Evolutionary conservation across 176 grass and related monocot species (phyloP), one percentile per base, ranked within the genome.

Genomic region (Tillandsia leiboldiana): DNA sequence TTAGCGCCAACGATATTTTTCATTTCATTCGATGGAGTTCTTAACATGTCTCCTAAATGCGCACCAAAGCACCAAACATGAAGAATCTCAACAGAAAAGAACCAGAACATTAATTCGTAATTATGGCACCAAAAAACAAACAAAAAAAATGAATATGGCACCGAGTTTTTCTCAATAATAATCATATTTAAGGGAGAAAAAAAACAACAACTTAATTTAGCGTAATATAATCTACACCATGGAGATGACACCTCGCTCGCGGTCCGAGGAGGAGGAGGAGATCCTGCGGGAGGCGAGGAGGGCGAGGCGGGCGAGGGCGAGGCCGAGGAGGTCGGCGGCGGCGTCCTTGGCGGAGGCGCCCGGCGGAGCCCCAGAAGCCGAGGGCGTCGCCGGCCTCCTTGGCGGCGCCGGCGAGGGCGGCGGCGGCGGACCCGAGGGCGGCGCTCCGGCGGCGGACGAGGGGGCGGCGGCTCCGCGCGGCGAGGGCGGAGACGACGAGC

Each of bases 301-400:
- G 11, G 52, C 57, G 33, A 83, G 64, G 53, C 73, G 75, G 2
- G 86, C 83, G 12, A 84, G 70, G 10, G 76, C 51, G 51, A 80
- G 67, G 17, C 88, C 92, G 0, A 84, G 48, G 54, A 96, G 23
- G 56, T 96, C 92, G 53, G 92, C 85, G 0, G 69, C 86, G 29
- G 83, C 86, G 67, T 96, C 92, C 76, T 88, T 89, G 51, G 51
- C 72, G 12, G 92, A 96, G 9, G 85, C 88, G 12, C 88, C 88
- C 92, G 2, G 92, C 71, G 18, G 92, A 96, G 29, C 80, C 85
- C 24, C 87, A 81, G 78, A 91, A 0, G 0, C 92, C 73, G n/a
- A 81, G 68, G 83, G 91, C 92, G 70, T 96, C 88, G 9, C 75
- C 79, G 52, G n/a, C 73, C 81, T 96, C 92, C 73, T 96, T 96